Evolutionary conservation across 352 stramenopile genomes (phyloP).

Genomic region (Pythium rishiriense): DNA sequence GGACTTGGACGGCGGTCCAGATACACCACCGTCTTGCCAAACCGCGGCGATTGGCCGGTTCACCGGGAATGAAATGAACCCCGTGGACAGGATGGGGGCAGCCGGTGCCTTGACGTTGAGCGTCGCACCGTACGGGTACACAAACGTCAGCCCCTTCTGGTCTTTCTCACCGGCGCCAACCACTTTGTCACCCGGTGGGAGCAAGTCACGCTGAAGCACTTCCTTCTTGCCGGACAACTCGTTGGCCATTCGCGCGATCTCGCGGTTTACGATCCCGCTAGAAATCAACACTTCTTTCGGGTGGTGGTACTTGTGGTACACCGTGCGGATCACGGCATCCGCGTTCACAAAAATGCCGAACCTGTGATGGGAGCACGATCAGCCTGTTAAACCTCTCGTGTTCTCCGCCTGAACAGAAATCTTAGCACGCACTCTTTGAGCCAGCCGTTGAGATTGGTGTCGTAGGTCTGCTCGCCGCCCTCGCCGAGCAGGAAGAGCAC

Average conservation of each 20-base stretch:
- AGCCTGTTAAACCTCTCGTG: too few species aligned
- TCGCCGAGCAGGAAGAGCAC: slow-evolving; percentile 91
- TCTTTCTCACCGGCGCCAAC: slow-evolving; percentile 69
- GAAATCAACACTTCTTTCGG: slow-evolving; percentile 95
- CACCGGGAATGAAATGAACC: slow-evolving; percentile 95
- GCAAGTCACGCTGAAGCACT: slow-evolving; percentile 30
- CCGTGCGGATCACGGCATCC: slow-evolving; percentile 90
- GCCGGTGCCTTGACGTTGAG: slow-evolving; percentile 92
- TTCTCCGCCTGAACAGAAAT: neutral
- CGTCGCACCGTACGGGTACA: slow-evolving; percentile 95
- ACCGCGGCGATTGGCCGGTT: slow-evolving; percentile 92
- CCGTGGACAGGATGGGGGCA: slow-evolving; percentile 85
- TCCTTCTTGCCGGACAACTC: slow-evolving; percentile 75
- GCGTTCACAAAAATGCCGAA: slow-evolving; percentile 87
- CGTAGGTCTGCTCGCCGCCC: slow-evolving; percentile 86
- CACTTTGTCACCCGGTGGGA: slow-evolving; percentile 37
- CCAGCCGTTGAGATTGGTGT: slow-evolving; percentile 95
- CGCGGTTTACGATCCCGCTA: slow-evolving; percentile 93
- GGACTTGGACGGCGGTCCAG: slow-evolving; percentile 57
- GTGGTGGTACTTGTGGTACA: slow-evolving; percentile 97
- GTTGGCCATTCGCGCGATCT: slow-evolving; percentile 83
- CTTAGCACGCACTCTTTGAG: slow-evolving; percentile 81
- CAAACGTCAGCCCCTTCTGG: slow-evolving; percentile 90
- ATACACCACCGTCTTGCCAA: slow-evolving; percentile 81
- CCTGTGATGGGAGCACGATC: too few species aligned